These are phyloP conservation scores for Wickerhamomyces bisporus DNA, from an alignment of 805 yeast species.

Conservation along the genomic window DNA sequence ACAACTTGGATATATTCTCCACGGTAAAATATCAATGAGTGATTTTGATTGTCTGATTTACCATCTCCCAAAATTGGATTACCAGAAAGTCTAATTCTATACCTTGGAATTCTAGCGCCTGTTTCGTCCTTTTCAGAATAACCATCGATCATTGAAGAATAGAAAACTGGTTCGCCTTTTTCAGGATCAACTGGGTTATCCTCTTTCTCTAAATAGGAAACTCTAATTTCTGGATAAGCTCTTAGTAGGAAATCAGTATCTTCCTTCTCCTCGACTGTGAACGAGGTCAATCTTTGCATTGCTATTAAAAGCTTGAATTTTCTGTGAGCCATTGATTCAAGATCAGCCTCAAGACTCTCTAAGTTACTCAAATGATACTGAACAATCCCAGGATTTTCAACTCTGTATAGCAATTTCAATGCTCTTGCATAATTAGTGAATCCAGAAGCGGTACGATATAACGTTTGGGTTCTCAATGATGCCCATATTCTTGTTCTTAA, in stretches of 20 bases:
- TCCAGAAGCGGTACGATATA: slow-evolving; percentile 79
- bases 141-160: slow-evolving; percentile 67
- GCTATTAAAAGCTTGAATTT: slow-evolving; percentile 80
- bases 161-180: slow-evolving; percentile 31
- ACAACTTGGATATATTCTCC: slow-evolving; percentile 94
- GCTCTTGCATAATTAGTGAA: slow-evolving; percentile 77
- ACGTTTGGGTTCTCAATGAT: slow-evolving; percentile 75
- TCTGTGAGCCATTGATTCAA: slow-evolving; percentile 68
- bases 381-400: slow-evolving; percentile 56
- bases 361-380: slow-evolving; percentile 40
- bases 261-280: slow-evolving; percentile 58
- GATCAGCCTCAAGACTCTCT: slow-evolving; percentile 56
- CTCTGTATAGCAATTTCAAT: slow-evolving; percentile 57
- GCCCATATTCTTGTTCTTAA: slow-evolving; percentile 85
- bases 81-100: slow-evolving; percentile 75
- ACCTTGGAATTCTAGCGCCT: slow-evolving; percentile 56
- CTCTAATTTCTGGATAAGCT: slow-evolving; percentile 63
- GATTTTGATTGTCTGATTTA: slow-evolving; percentile 92
- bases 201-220: slow-evolving; percentile 52
- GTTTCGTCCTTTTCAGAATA: slow-evolving; percentile 47
- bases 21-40: slow-evolving; percentile 77
- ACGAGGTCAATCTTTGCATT: slow-evolving; percentile 77
- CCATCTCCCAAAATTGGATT: slow-evolving; percentile 97
- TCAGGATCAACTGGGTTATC: slow-evolving; percentile 18
- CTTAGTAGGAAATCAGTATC: slow-evolving; percentile 63